Evolutionary conservation across 306 rosid species (phyloP), one percentile per base, ranked within the genome.

Genomic region (Spatholobus suberectus): DNA sequence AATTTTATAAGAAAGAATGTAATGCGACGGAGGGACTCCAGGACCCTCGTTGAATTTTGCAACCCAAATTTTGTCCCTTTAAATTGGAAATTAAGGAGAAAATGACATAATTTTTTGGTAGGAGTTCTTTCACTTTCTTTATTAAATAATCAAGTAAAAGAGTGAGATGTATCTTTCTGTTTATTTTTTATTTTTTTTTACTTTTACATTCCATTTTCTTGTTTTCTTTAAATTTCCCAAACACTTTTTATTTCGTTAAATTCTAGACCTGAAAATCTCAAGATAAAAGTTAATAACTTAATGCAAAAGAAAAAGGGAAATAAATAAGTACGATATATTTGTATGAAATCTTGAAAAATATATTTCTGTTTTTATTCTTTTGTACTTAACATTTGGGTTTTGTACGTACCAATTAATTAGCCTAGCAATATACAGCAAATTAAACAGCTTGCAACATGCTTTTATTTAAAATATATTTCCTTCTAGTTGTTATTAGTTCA

Each of bases 401-500:
- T 40, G 74, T 68, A 68, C 51, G 72, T 66, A 18, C 18, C 12
- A 69, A 69, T 44, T 70, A 70, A 70, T 44, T 70, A 47, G 63
- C 52, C 38, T 20, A 44, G 80, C 70, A 76, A 75, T 83, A 29
- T 73, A 63, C 63, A 63, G 73, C 73, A 81, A 73, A 63, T 23
- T n/a, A 74, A 65, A 82, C 40, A 75, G 63, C 49, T 83, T 67
- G 61, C 44, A 79, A 62, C 54, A 69, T 80, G 34, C 24, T 26
- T 32, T 8, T 14, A 44, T 23, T 38, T 5, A 38, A 7, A 52
- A 32, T 26, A 80, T 8, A 74, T 76, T 61, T 43, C 6, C 4
- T 46, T 52, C 12, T 26, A 4, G 26, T 61, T 83, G 61, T 58
- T 75, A 38, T 59, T 67, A 70, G 78, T 72, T 63, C 23, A 51